These are phyloP conservation scores for Pichia sp. DNA, from an alignment of 1,139 yeast genomes.

Conservation along the genomic window DNA sequence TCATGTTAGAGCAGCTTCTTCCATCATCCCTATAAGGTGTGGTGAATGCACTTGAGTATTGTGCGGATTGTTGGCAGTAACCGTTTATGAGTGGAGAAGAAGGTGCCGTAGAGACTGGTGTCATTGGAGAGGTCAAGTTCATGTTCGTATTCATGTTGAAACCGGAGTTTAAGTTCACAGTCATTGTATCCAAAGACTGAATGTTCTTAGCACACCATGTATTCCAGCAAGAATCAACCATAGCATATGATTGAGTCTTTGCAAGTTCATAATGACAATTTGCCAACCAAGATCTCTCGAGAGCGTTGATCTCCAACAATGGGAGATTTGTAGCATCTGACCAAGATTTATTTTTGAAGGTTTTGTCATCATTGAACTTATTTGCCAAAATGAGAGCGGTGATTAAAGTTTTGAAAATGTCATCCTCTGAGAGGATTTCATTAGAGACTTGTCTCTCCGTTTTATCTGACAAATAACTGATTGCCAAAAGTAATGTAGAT, in stretches of 20 bases:
- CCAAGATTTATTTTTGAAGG: slow-evolving; percentile 95
- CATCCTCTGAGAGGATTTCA: slow-evolving; percentile 28
- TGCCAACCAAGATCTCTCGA: slow-evolving; percentile 71
- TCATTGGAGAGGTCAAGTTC: neutral
- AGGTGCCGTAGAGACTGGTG: slow-evolving; percentile 7
- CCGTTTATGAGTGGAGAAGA: slow-evolving; percentile 9
- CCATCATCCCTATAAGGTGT: too few relatives aligned
- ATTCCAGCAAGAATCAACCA: slow-evolving; percentile 29
- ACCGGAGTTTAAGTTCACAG: slow-evolving; percentile 13
- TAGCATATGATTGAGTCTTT: slow-evolving; percentile 23
- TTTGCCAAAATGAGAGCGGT: slow-evolving; percentile 78
- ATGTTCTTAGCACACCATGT: slow-evolving; percentile 27
- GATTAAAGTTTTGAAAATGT: slow-evolving; percentile 57
- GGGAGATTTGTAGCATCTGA: slow-evolving; percentile 84
- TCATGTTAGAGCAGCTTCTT: too few relatives aligned
- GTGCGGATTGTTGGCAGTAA: too few relatives aligned
- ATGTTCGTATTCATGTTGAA: neutral
- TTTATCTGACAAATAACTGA: slow-evolving; percentile 62
- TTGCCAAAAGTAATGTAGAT: slow-evolving; percentile 69
- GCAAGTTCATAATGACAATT: slow-evolving; percentile 40
- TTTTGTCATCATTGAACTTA: slow-evolving; percentile 93
- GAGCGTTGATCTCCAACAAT: slow-evolving; percentile 48
- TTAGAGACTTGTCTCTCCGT: too few relatives aligned
- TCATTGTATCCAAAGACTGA: slow-evolving; percentile 3
- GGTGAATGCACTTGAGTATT: too few relatives aligned